A percentile compares a stretch with the other conserved stretches of the same genome.
Conservation (phyloP, 352 stramenopile genomes). For the Achlya hypogyna region DNA sequence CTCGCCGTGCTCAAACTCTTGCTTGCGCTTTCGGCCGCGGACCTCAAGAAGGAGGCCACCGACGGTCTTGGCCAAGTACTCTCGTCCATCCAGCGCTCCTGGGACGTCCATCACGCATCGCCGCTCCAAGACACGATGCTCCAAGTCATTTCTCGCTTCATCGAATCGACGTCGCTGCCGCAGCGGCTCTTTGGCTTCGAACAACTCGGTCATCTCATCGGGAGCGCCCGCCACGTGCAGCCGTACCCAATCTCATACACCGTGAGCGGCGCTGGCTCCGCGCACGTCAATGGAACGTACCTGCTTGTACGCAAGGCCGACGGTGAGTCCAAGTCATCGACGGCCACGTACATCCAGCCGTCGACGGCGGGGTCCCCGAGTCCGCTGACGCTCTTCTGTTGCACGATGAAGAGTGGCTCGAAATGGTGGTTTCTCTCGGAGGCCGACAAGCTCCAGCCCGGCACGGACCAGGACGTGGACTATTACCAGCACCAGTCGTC, state of each 20-base stretch:
- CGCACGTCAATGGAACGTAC: conserved; percentile 91
- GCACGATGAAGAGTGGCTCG: conserved; percentile 95
- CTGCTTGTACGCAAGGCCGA: conserved; percentile 34
- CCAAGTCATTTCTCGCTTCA: conserved; percentile 67
- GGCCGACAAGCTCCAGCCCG: conserved; percentile 93
- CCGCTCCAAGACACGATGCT: conserved; percentile 76
- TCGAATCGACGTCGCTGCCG: conserved; percentile 88
- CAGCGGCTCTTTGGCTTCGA: conserved; percentile 92
- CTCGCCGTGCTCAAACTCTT: conserved; percentile 62
- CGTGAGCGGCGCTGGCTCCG: conserved; percentile 84
- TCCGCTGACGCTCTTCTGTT: conserved; percentile 92
- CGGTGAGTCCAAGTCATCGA: conserved; percentile 38
- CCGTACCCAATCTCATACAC: conserved; percentile 83
- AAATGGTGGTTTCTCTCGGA: conserved; percentile 99
- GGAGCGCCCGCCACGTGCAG: conserved; percentile 62
- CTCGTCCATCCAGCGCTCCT: conserved; percentile 60
- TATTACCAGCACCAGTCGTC: conserved; percentile 98
- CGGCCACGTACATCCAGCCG: conserved; percentile 65
- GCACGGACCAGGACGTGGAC: conserved; percentile 97
- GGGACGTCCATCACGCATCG: conserved; percentile 49
- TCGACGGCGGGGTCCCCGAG: conserved; percentile 26
- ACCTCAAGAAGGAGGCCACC: conserved; percentile 81
- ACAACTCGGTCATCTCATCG: conserved; percentile 89
- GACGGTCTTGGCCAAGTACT: conserved; percentile 77
- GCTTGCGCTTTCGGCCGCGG: conserved; percentile 49